Percentiles rank a stretch among this genome's conserved stretches.
Conservation (phyloP, 163 green algal genomes). For the Chloromonas sp. region DNA sequence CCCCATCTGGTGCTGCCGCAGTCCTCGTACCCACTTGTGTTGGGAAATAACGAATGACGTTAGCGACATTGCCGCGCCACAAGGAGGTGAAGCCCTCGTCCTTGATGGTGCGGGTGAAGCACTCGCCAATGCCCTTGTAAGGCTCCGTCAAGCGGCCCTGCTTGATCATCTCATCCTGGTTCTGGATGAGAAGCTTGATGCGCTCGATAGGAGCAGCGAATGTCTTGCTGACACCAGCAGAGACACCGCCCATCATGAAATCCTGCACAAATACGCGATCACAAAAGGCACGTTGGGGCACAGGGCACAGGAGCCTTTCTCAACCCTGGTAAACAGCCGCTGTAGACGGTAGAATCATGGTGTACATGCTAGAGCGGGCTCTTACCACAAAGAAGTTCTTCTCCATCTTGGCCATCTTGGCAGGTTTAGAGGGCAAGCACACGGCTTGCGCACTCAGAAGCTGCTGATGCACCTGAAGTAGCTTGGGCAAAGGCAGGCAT, state of each 20-base stretch:
- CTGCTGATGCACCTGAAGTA: too few species aligned
- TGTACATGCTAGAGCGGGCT: not conserved
- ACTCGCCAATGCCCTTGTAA: constrained; percentile 95
- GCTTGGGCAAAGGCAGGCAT: too few species aligned
- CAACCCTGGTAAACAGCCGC: not conserved
- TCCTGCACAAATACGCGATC: constrained; percentile 25
- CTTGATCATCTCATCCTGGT: constrained; percentile 67
- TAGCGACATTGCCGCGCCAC: constrained; percentile 97
- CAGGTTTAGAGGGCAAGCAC: too few species aligned
- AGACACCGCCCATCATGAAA: constrained; percentile 54
- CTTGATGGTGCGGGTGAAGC: constrained; percentile 84
- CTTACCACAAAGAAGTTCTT: constrained; percentile 41
- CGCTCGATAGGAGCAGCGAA: constrained; percentile 93
- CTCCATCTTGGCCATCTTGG: constrained; percentile 11
- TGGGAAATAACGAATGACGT: constrained; percentile 92
- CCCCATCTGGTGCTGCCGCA: not conserved
- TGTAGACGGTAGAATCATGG: not conserved
- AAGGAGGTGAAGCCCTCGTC: constrained; percentile 91
- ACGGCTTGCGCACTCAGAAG: too few species aligned
- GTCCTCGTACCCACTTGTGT: constrained; percentile 27
- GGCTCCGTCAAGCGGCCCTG: constrained; percentile 47
- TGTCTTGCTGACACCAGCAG: constrained; percentile 94
- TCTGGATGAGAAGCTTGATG: constrained; percentile 98
- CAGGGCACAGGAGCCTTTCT: not conserved
- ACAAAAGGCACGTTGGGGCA: not conserved